Percentiles rank a stretch among this genome's conserved stretches.
Evolutionary conservation across 2,329 filamentous ascomycete species (phyloP).

Genomic region (Zalaria obscura): DNA sequence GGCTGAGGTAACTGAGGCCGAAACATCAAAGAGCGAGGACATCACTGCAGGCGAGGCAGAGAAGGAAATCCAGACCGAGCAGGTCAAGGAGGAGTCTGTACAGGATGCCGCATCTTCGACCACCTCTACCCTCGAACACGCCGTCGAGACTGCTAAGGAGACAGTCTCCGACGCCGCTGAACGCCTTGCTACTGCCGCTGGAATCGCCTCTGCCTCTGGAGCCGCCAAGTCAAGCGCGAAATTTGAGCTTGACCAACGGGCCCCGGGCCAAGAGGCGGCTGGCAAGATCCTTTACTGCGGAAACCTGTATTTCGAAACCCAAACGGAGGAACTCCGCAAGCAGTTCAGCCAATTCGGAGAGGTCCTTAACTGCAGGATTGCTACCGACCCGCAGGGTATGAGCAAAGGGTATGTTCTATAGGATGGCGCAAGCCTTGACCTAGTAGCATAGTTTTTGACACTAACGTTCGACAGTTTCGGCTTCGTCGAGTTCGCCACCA

Average conservation of each 20-base stretch:
- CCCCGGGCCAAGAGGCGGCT: constrained; percentile 11
- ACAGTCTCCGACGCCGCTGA: constrained; percentile 10
- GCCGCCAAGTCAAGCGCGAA: constrained; percentile 8
- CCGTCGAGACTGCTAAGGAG: constrained; percentile 9
- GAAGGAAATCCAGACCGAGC: constrained; percentile 13
- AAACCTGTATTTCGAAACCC: constrained; percentile 58
- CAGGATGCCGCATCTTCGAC: constrained; percentile 2
- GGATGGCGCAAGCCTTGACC: background rate
- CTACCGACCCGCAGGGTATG: constrained; percentile 47
- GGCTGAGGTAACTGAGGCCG: constrained; percentile 12
- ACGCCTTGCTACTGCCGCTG: constrained; percentile 6
- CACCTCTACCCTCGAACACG: constrained; percentile 5
- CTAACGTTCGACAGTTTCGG: constrained; percentile 40
- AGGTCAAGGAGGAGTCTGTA: constrained; percentile 12
- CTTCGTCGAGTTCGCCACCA: constrained; percentile 45
- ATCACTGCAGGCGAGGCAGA: constrained; percentile 11
- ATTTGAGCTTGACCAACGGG: constrained; percentile 5
- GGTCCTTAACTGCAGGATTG: constrained; percentile 38
- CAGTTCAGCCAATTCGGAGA: constrained; percentile 46
- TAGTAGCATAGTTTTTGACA: background rate
- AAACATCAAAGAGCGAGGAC: constrained; percentile 3
- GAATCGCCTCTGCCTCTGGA: constrained; percentile 10
- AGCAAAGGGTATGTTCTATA: constrained; percentile 49
- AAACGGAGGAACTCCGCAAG: constrained; percentile 42
- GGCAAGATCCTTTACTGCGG: constrained; percentile 45